A percentile compares a stretch with the other conserved stretches of the same genome.
These are phyloP conservation scores for Tulasnella sp. DNA, from an alignment of 768 basidiomycete species.

Conservation along the genomic window DNA sequence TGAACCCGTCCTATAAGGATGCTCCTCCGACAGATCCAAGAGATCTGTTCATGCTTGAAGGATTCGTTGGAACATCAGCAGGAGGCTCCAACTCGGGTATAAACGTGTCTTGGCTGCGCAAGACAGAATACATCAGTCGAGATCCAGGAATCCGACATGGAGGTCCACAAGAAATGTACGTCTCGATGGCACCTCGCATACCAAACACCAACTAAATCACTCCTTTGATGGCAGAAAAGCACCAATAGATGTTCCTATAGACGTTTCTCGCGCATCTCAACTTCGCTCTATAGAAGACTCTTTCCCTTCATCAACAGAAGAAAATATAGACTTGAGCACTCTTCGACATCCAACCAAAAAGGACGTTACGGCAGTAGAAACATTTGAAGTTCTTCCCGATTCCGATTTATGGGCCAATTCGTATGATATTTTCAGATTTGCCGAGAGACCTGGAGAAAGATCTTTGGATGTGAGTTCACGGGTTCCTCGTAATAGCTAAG, in stretches of 20 bases:
- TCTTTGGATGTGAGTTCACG: conserved; percentile 42
- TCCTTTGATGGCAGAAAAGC: conserved; percentile 32
- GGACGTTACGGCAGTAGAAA: conserved; percentile 58
- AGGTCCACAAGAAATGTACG: conserved; percentile 21
- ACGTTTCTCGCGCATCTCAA: conserved; percentile 63
- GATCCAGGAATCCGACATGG: conserved; percentile 26
- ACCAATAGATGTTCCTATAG: conserved; percentile 36
- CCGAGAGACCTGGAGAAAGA: conserved; percentile 74
- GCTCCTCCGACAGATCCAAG: conserved; percentile 54
- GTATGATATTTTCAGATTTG: conserved; percentile 77
- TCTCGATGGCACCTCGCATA: not conserved
- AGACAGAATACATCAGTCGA: conserved; percentile 77
- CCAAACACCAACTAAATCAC: conserved; percentile 30
- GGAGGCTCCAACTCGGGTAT: conserved; percentile 19
- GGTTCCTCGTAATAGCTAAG: not conserved
- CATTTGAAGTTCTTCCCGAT: conserved; percentile 75
- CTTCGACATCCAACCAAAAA: conserved; percentile 73
- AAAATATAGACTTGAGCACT: conserved; percentile 42
- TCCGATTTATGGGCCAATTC: conserved; percentile 79
- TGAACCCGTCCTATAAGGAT: conserved; percentile 23
- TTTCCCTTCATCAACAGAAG: conserved; percentile 41
- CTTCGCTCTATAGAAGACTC: conserved; percentile 67
- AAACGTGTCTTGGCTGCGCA: conserved; percentile 82
- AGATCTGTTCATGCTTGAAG: conserved; percentile 63
- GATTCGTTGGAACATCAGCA: conserved; percentile 27